These are phyloP conservation scores for Globisporangium paroecandrum DNA, from an alignment of 352 stramenopile genomes.

Conservation along the genomic window DNA sequence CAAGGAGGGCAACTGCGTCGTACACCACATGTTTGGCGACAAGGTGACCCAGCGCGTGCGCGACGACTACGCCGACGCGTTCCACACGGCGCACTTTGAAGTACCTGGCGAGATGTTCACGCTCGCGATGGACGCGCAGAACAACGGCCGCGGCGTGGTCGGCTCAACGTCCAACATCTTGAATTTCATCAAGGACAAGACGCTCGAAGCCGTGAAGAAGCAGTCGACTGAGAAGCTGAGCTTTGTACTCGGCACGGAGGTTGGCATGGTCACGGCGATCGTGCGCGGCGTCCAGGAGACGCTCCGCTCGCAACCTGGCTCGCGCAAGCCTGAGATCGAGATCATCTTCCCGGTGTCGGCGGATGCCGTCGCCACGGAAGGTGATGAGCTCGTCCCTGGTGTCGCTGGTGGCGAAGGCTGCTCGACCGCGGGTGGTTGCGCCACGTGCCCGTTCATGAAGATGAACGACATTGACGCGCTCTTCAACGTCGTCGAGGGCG, in stretches of 20 bases:
- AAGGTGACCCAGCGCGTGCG: constrained; percentile 91
- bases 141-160: constrained; percentile 88
- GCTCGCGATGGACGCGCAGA: constrained; percentile 94
- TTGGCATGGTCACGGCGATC: constrained; percentile 98
- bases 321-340: constrained; percentile 85
- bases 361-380: constrained; percentile 87
- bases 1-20: constrained; percentile 95
- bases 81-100: constrained; percentile 96
- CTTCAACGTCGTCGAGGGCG: constrained; percentile 85
- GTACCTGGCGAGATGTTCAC: constrained; percentile 99
- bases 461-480: constrained; percentile 98
- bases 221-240: constrained; percentile 73
- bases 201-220: constrained; percentile 72
- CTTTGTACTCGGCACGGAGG: constrained; percentile 96
- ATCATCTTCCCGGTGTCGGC: constrained; percentile 97
- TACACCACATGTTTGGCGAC: constrained; percentile 98
- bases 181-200: constrained; percentile 97
- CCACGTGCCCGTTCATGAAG: constrained; percentile 98
- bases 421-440: constrained; percentile 95
- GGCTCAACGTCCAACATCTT: constrained; percentile 97
- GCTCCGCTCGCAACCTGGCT: constrained; percentile 36
- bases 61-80: constrained; percentile 91
- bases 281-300: constrained; percentile 91
- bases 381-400: constrained; percentile 83
- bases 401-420: constrained; percentile 93